Base-by-base conservation (phyloP, 495 filamentous ascomycete genomes). In the Aspergillus bertholletiae region DNA sequence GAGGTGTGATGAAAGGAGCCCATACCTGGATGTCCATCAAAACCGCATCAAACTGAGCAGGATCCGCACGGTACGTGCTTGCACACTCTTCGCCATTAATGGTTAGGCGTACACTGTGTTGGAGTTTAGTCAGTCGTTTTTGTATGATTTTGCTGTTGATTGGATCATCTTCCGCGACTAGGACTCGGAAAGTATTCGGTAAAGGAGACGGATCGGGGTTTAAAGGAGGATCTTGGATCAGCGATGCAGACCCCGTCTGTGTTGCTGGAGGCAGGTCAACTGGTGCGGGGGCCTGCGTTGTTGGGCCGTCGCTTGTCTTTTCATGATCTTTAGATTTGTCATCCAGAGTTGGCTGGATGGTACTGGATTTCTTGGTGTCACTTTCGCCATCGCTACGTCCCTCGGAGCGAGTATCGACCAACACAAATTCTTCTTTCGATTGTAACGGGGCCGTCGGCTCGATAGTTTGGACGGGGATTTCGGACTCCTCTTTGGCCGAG, bases 1-100 rank as follows among this genome's bases (percentile, higher is more conserved):
- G n/a, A n/a, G 8, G 12, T 20, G 27, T 15, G 20, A 6, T 23
- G 18, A n/a, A 11, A 13, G 34, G 7, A 15, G 22, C 0, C 37
- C 80, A 66, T 63, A 88, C 89, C 79, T 97, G 92, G 74, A 96
- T 91, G 64, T 97, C 93, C 93, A 97, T 97, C 62, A 97, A 76
- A 17, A 97, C 76, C n/a, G 92, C 84, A 68, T 97, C 92, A 60
- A 86, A 95, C 15, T 51, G 66, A 39, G 61, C 62, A 1, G 81
- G 74, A 41, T 81, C 78, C 20, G 86, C 84, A 23, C 67, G 73
- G 62, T 89, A 93, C 6, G 80, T 73, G 43, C 76, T 76, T 0
- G 88, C 88, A 61, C 93, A 97, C 55, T 92, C 90, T 65, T 96
- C 86, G 2, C 93, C 93, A 61, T 97, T 96, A 17, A 87, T 73